Evolutionary conservation across 208 protist genomes (phyloP).

Genomic region (Balamuthia mandrillaris): DNA sequence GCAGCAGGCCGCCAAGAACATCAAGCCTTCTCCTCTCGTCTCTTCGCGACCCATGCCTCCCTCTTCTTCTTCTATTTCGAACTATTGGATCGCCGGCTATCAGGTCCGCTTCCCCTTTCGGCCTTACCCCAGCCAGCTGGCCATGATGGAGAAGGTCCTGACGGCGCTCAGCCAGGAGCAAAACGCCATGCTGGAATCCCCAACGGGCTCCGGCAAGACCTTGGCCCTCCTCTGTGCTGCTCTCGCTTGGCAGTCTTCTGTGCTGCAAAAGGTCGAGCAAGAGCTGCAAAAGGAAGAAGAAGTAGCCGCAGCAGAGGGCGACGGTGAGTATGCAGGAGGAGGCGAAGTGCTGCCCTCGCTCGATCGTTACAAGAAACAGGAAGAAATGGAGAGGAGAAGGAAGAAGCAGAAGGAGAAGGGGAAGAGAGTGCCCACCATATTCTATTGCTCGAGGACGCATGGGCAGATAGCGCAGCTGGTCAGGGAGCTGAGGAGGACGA

Average conservation of each 20-base stretch:
- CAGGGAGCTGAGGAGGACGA: conserved; percentile 83
- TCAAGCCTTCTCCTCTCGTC: too few relatives aligned
- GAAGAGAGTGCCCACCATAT: conserved; percentile 64
- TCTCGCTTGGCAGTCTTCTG: conserved; percentile 81
- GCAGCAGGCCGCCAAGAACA: too few relatives aligned
- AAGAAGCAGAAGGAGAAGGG: background rate
- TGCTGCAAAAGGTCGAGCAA: background rate
- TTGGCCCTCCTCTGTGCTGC: conserved; percentile 90
- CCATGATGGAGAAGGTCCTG: conserved; percentile 85
- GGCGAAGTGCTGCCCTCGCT: background rate
- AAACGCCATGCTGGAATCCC: conserved; percentile 93
- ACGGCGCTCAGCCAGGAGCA: conserved; percentile 50
- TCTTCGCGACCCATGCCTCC: too few relatives aligned
- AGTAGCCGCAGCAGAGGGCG: background rate
- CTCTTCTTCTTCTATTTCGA: too few relatives aligned
- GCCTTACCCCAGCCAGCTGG: conserved; percentile 89
- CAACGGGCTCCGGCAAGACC: conserved; percentile 97
- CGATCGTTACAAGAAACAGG: background rate
- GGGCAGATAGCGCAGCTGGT: conserved; percentile 92
- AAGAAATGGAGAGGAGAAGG: background rate
- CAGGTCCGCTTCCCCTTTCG: conserved; percentile 82
- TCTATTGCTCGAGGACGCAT: conserved; percentile 93
- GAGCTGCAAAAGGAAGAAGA: background rate
- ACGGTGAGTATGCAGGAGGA: too few relatives aligned
- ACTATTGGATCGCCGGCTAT: conserved; percentile 63